Conservation (phyloP, 768 basidiomycete genomes). For the Suillus spraguei region DNA sequence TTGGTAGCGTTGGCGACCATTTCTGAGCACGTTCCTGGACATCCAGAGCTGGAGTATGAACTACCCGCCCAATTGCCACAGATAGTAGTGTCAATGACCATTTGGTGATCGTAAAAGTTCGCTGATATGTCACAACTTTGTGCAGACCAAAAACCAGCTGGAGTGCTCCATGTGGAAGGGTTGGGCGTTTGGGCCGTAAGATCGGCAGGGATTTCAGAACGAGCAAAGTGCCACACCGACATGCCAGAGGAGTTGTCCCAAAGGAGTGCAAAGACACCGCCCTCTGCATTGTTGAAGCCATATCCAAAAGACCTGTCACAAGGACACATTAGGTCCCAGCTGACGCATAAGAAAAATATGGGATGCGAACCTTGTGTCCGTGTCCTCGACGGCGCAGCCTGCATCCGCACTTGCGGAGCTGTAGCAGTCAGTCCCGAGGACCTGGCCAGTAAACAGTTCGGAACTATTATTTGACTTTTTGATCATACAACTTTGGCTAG, state of each 20-base stretch:
- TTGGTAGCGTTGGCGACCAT: conserved; percentile 58
- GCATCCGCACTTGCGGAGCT: conserved; percentile 42
- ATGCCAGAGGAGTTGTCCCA: conserved; percentile 53
- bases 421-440: conserved; percentile 38
- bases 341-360: conserved; percentile 12
- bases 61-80: conserved; percentile 34
- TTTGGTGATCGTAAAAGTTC: conserved; percentile 55
- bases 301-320: conserved; percentile 40
- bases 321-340: conserved; percentile 38
- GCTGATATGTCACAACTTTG: conserved; percentile 47
- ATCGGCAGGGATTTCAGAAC: conserved; percentile 53
- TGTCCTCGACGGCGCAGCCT: conserved; percentile 54
- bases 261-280: conserved; percentile 59
- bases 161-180: conserved; percentile 53
- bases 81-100: conserved; percentile 44
- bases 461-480: conserved; percentile 12
- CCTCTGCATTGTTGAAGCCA: conserved; percentile 36
- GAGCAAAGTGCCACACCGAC: conserved; percentile 57
- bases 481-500: conserved; percentile 40
- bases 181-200: conserved; percentile 47
- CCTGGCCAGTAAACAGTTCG: conserved; percentile 22
- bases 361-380: conserved; percentile 22
- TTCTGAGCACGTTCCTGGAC: conserved; percentile 46
- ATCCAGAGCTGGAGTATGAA: conserved; percentile 33
- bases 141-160: conserved; percentile 54